Percentiles rank a stretch among this genome's conserved stretches.
Conservation (phyloP, 805 yeast species). For the Komagataella populi region DNA sequence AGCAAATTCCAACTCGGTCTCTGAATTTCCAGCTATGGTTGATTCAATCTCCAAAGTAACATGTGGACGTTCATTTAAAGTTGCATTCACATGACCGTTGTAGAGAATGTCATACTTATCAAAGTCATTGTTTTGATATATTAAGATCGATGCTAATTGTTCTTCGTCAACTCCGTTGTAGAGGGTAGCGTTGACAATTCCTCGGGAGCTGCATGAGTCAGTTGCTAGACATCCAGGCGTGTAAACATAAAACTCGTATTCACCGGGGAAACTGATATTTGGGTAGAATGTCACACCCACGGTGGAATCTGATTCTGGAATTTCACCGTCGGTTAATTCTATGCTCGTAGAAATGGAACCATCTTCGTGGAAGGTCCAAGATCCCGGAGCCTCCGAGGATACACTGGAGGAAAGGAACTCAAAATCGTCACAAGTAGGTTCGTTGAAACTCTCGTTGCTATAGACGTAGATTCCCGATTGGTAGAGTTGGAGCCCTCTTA, state of each 20-base stretch:
- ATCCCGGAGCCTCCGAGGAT: slow-evolving; percentile 5
- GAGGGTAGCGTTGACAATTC: slow-evolving; percentile 67
- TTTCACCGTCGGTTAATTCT: slow-evolving; percentile 11
- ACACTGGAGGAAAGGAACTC: slow-evolving; percentile 1
- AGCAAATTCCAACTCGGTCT: slow-evolving; percentile 38
- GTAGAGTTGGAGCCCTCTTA: slow-evolving; percentile 62
- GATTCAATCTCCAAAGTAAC: slow-evolving; percentile 21
- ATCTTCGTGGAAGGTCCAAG: slow-evolving; percentile 11
- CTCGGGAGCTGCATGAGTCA: slow-evolving; percentile 54
- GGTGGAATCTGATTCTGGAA: slow-evolving; percentile 7
- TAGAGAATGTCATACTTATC: slow-evolving; percentile 72
- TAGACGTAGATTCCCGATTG: slow-evolving; percentile 47
- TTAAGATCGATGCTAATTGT: slow-evolving; percentile 24
- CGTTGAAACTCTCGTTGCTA: slow-evolving; percentile 66
- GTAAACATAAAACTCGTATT: slow-evolving; percentile 55
- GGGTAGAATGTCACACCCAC: slow-evolving; percentile 45
- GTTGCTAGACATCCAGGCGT: slow-evolving; percentile 83
- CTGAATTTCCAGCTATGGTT: slow-evolving; percentile 1
- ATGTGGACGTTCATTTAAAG: slow-evolving; percentile 20
- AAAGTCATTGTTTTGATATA: slow-evolving; percentile 72
- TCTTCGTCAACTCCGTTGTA: slow-evolving; percentile 28
- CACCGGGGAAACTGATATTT: slow-evolving; percentile 58
- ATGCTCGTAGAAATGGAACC: slow-evolving; percentile 4
- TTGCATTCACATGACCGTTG: slow-evolving; percentile 51
- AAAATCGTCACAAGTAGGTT: slow-evolving; percentile 36